phyloP scores from a whole-genome alignment of 75 land plant species.

The Picea sitchensis region DNA sequence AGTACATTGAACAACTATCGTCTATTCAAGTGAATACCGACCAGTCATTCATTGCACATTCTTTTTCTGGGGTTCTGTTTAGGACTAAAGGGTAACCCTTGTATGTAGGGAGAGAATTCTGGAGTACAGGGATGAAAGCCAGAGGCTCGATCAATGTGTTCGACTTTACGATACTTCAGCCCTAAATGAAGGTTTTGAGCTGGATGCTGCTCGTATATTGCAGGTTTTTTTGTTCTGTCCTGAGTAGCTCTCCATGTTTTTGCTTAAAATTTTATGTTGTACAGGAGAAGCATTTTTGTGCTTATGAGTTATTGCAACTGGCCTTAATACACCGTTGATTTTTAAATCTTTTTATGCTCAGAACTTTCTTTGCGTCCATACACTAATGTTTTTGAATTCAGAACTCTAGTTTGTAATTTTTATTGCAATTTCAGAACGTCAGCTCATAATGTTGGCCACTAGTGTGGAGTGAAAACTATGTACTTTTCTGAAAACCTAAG shows the following conservation, averaged over 20 bases:
- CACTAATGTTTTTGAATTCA: no score
- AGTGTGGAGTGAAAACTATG: no score
- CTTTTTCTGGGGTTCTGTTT: not conserved
- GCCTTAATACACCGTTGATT: no score
- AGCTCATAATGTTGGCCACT: no score
- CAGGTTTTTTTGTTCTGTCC: conserved; percentile 49
- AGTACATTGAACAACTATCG: no score
- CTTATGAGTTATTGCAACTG: no score
- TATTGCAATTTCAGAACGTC: no score
- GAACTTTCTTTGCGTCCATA: not conserved
- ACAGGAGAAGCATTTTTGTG: no score
- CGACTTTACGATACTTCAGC: conserved; percentile 82
- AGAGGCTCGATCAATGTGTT: conserved; percentile 88
- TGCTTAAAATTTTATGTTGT: not conserved
- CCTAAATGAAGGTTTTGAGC: conserved; percentile 75
- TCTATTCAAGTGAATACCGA: no score
- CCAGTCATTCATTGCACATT: no score
- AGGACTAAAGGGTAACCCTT: not conserved
- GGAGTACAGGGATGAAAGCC: conserved; percentile 90
- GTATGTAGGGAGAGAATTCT: conserved; percentile 67
- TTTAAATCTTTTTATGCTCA: not conserved
- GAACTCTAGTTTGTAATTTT: no score
- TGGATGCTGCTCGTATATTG: conserved; percentile 75
- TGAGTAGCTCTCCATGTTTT: not conserved
- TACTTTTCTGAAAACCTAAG: no score